Evolutionary conservation across 768 basidiomycete species (phyloP), one percentile per base, ranked within the genome.

Genomic region (Paxillus rubicundulus): DNA sequence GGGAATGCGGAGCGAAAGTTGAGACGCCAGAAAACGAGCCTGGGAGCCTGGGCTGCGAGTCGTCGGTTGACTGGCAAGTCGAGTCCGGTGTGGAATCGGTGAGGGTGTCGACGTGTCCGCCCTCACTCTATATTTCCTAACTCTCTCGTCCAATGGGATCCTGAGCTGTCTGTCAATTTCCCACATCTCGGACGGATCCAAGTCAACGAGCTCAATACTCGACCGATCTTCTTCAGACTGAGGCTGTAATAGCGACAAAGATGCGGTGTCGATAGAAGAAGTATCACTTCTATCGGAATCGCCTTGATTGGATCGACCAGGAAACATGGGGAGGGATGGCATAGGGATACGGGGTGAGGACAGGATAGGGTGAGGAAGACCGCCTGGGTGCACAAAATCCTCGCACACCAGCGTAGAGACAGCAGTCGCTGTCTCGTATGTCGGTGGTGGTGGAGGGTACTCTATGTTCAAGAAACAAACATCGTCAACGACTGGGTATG

Each of bases 371-470:
- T 61, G 61, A 20, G 61, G 54, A 5, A 59, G 62, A 42, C 58
- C 69, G 45, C 45, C 57, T 56, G 57, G 62, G 64, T 66, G 50
- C 48, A 72, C 50, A 74, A 63, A 50, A 75, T 77, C 20, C 72
- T 71, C 50, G 62, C 75, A 64, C 60, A 78, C 47, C 70, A 74
- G 60, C 61, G 73, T 52, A 67, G 70, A 53, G 65, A 77, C 49
- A 70, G 79, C 63, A 5, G 77, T 73, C 13, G 77, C 74, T 9
- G 74, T 77, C 67, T 90, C 88, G 54, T 82, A 82, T 59, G 89
- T 87, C 12, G 86, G 81, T 24, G 89, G 88, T 12, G 89, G 88
- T 12, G 89, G 89, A 7, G 85, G 86, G 61, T 86, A 86, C 62
- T 87, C 79, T 65, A 12, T 21, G 24, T 18, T 32, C 21, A 30